Base-by-base conservation (phyloP, 495 filamentous ascomycete genomes). In the Lasiosphaeris hirsuta region DNA sequence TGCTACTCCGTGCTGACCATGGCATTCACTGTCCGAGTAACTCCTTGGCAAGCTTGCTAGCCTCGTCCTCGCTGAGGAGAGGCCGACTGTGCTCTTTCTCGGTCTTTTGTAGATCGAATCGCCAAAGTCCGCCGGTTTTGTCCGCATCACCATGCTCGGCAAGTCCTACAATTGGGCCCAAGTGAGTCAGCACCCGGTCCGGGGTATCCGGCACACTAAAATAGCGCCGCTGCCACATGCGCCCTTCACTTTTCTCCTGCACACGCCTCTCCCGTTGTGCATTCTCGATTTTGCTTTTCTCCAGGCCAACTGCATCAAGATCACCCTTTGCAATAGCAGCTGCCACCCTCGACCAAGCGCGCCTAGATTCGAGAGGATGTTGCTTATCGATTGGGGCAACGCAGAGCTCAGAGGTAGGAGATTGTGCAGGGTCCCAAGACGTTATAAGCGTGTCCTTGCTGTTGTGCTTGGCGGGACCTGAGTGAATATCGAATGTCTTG, bases 211-310 rank as follows among this genome's bases (percentile, higher is more conserved):
- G 68, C 17, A 78, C 72, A 10, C 71, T 86, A 75, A 98, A 98
- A 71, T 93, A 97, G 45, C 88, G 79, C 46, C 94, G 78, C 65
- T 90, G 82, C 90, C 93, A 98, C 57, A 89, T 85, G 40, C 81
- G 77, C 36, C 86, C 85, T 64, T 92, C 88, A 10, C 81, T 78
- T 72, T 86, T 86, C 72, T 98, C 94, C 64, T 80, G 78, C 69
- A 85, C 88, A 60, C 94, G 85, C 75, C 92, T 69, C 62, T 92
- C 89, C 7, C 94, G 84, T 74, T 98, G 95, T 33, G 84, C 84
- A 55, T 90, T 90, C 71, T 98, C 94, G 60, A 98, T 96, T 69
- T 90, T 88, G 38, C 80, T 80, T 75, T 98, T 98, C 74, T 93
- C 87, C 5, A 66, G 61, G 4, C 85, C 83, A 6, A 90, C 89